Base-by-base conservation (phyloP, 2,329 filamentous ascomycete species). In the Colletotrichum cuscutae region DNA sequence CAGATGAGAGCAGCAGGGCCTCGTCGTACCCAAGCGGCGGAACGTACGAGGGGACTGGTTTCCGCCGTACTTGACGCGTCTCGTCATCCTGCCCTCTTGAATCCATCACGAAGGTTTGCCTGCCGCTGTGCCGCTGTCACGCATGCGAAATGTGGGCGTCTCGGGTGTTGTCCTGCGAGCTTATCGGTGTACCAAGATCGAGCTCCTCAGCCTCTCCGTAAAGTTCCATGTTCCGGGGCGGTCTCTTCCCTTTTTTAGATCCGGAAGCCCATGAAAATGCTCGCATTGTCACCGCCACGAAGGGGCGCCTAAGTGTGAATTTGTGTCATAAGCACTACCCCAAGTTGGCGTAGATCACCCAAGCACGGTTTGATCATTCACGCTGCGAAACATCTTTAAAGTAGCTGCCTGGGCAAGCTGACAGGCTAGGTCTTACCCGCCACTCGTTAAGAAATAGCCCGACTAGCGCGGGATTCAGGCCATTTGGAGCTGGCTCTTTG, bases 1-100 rank as follows among this genome's bases (percentile, higher is more conserved):
- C 65, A 11, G 65, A 68, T 56, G 65, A 60, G 12, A 68, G 65
- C 11, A 68, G n/a, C 4, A 57, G 52, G 9, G 58, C 58, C 62
- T 68, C 65, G 30, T 68, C 65, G n/a, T 63, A 57, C 5, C 49
- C 58, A 6, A 68, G 58, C 0, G 65, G 49, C 30, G 58, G 65
- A 12, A 63, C 49, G n/a, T 68, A 68, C 15, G 49, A 68, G 7
- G 65, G 58, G 8, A 49, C 46, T 11, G 58, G 58, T 26, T 68
- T 63, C 7, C 58, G 65, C 58, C 58, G 49, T 24, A 35, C 19
- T 30, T 28, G 35, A 6, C 59, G 11, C 24, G 5, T 22, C 26
- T 28, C 35, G 37, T 11, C 37, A 4, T 28, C n/a, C 12, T 61
- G 65, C 15, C 35, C 54, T 60, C 28, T 28, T n/a, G 32, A 54